A percentile compares a stretch with the other conserved stretches of the same genome.
Conservation (phyloP, 768 basidiomycete genomes). For the Mycena haematopus region DNA sequence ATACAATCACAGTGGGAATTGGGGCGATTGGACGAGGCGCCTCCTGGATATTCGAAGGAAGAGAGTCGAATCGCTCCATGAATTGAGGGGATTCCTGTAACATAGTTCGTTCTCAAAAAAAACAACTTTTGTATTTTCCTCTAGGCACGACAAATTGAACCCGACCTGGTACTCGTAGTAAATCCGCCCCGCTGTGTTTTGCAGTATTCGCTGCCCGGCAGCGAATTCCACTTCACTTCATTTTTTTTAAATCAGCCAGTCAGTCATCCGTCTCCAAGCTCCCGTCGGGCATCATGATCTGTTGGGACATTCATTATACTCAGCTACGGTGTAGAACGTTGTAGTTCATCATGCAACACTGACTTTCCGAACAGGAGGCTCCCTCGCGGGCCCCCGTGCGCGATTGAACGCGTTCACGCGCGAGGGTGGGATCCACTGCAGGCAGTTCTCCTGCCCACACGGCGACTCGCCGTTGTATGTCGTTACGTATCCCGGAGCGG, state of each 20-base stretch:
- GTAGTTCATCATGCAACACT: not conserved
- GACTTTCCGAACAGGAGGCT: conserved; percentile 10
- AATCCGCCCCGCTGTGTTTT: too few species aligned
- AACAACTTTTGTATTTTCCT: too few species aligned
- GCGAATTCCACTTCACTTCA: too few species aligned
- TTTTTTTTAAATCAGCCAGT: too few species aligned
- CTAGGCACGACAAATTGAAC: too few species aligned
- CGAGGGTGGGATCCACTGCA: conserved; percentile 20
- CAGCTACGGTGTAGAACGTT: not conserved
- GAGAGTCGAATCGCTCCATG: not conserved
- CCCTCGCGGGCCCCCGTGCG: conserved; percentile 11
- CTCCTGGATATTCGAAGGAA: not conserved
- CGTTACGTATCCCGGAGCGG: conserved; percentile 1
- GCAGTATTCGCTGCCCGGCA: too few species aligned
- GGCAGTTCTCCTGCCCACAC: conserved; percentile 16
- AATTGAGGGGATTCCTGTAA: too few species aligned
- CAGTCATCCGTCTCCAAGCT: conserved; percentile 1
- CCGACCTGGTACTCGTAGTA: too few species aligned
- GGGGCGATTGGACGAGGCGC: not conserved
- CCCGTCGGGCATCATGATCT: conserved; percentile 13
- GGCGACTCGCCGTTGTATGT: conserved; percentile 12
- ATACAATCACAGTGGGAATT: conserved; percentile 3
- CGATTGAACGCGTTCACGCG: conserved; percentile 7
- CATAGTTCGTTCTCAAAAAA: too few species aligned
- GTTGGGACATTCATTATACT: not conserved